phyloP scores from a whole-genome alignment of 2,329 filamentous ascomycete species.

The Triangularia verruculosa region DNA sequence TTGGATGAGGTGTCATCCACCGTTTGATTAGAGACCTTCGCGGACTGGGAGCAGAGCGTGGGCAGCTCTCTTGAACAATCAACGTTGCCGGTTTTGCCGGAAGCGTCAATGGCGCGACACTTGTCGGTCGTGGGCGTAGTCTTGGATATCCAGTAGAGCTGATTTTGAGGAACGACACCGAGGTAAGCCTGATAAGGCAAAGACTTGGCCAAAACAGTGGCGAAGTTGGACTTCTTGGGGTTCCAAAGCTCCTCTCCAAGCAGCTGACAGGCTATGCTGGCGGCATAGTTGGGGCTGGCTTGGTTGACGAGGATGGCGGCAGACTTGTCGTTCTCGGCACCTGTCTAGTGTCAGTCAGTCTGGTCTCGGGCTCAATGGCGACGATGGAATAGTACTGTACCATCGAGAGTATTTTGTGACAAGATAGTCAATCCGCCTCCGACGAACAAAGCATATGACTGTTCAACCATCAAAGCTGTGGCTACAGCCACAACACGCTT shows the following conservation, averaged over 20 bases:
- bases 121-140: constrained; percentile 1
- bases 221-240: constrained; percentile 26
- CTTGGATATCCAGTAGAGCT: constrained; percentile 24
- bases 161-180: constrained; percentile 12
- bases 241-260: constrained; percentile 28
- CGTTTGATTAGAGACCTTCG: constrained; percentile 27
- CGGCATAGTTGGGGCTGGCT: constrained; percentile 20
- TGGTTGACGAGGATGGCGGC: constrained; percentile 27
- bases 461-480: not conserved
- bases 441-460: not conserved
- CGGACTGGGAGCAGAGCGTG: constrained; percentile 33
- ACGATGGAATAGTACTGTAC: not conserved
- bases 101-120: constrained; percentile 30
- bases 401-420: constrained; percentile 12
- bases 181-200: constrained; percentile 29
- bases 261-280: constrained; percentile 19
- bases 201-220: constrained; percentile 19
- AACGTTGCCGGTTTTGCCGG: constrained; percentile 37
- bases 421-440: constrained; percentile 17
- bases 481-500: not conserved
- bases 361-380: not conserved
- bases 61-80: constrained; percentile 33
- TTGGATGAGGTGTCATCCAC: constrained; percentile 23
- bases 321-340: constrained; percentile 22
- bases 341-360: constrained; percentile 10